Base-by-base conservation (phyloP, 2,329 filamentous ascomycete genomes). In the Trichoderma arundinaceum region DNA sequence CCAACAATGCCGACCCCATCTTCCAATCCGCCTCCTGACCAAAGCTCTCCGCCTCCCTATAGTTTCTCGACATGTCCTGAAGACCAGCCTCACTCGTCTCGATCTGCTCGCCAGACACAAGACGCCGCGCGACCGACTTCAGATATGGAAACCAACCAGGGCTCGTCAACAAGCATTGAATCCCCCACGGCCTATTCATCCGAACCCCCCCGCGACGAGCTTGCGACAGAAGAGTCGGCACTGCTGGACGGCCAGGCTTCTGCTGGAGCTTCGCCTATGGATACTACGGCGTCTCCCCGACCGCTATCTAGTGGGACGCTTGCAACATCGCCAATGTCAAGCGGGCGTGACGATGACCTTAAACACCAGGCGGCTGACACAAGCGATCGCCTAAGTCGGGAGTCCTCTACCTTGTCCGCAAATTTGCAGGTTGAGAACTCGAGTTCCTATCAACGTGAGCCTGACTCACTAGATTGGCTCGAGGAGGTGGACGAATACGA, bases 1-100 rank as follows among this genome's bases (percentile, higher is more conserved):
- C 43, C 38, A 65, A 78, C 65, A 69, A 83, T 83, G 81, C 81
- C 81, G 68, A 82, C 80, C 28, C 81, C 81, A 65, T 82, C 81
- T 15, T 77, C 78, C 61, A 79, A 80, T 70, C 76, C 75, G 66
- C 76, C 77, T 53, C 74, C 78, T 51, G 74, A 77, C 68, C 75
- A 75, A 38, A 72, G 75, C 44, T 77, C 78, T 52, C 76, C 78
- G 51, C 75, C 74, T 65, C 74, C 77, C 4, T 74, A 77, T 65
- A 73, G 71, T 64, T 79, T 80, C 69, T 78, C 78, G 52, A 79
- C 79, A 69, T 82, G 80, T 65, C 80, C 80, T 66, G 80, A 82
- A 65, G 78, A 82, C 32, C 71, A 76, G 13, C 77, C 73, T 57
- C 70, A 72, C 63, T 72, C 60, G 58, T 69, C 60, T 66, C 74